These are phyloP conservation scores for Botrytis fabae DNA, from an alignment of 2,329 filamentous ascomycete species.

Conservation along the genomic window DNA sequence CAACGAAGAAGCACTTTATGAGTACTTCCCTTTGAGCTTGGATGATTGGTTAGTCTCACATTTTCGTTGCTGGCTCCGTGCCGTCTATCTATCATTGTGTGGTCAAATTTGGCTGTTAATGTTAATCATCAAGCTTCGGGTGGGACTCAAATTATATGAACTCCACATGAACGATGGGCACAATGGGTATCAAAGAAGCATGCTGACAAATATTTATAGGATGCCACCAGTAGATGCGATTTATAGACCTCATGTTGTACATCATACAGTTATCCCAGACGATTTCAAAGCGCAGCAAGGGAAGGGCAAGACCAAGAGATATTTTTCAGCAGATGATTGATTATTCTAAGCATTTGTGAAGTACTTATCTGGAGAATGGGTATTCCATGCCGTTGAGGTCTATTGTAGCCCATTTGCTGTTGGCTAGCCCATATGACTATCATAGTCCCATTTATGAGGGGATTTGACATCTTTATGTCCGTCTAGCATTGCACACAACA, in stretches of 20 bases:
- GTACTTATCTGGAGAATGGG: background rate
- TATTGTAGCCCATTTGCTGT: too few relatives aligned
- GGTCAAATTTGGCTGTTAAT: background rate
- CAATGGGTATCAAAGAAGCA: background rate
- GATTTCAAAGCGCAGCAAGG: constrained; percentile 70
- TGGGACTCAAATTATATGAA: background rate
- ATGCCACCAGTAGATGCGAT: constrained; percentile 88
- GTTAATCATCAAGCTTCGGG: background rate
- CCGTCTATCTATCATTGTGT: background rate
- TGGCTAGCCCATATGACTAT: background rate
- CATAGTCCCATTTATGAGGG: background rate
- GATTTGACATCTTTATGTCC: background rate
- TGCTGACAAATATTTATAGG: constrained; percentile 42
- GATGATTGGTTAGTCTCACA: constrained; percentile 70
- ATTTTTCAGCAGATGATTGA: constrained; percentile 63
- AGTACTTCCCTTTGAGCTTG: constrained; percentile 89
- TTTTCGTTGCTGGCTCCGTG: background rate
- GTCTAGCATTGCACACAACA: background rate
- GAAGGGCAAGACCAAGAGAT: constrained; percentile 66
- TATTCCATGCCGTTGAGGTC: background rate
- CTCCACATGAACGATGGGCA: background rate
- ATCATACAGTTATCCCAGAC: constrained; percentile 73
- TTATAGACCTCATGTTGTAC: constrained; percentile 88
- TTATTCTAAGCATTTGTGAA: background rate
- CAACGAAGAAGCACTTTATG: constrained; percentile 81